phyloP scores from a whole-genome alignment of 176 grass and related monocot genomes.

The Thalia dealbata region DNA sequence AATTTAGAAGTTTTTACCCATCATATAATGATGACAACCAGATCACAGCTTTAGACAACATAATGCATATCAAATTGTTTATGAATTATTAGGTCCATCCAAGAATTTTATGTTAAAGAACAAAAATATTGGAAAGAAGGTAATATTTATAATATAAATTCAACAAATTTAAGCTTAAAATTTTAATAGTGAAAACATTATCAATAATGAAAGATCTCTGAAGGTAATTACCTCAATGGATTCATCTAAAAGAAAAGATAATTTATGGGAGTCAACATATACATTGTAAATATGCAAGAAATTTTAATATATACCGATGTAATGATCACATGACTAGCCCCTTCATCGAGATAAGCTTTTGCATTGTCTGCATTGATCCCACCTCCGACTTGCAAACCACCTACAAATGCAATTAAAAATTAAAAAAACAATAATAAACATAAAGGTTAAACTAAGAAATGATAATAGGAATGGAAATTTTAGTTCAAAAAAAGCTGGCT shows the following conservation, averaged over 20 bases:
- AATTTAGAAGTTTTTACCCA: neutral
- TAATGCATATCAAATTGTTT: no score
- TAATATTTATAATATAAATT: neutral
- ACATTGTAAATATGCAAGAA: neutral
- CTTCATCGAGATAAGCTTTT: slow-evolving; percentile 63
- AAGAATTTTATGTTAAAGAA: neutral
- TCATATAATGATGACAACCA: neutral
- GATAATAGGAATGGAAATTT: neutral
- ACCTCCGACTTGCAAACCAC: slow-evolving; percentile 95
- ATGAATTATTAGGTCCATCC: neutral
- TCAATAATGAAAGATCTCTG: neutral
- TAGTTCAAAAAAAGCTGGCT: neutral
- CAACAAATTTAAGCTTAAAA: neutral
- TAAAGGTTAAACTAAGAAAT: neutral
- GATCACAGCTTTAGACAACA: neutral
- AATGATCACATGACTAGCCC: slow-evolving; percentile 92
- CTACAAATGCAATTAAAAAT: slow-evolving; percentile 28
- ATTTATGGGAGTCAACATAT: neutral
- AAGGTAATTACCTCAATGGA: neutral
- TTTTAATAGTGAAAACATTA: neutral
- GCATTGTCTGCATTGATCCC: slow-evolving; percentile 90
- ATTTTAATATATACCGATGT: slow-evolving; percentile 56
- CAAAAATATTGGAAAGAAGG: neutral
- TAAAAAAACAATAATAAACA: neutral
- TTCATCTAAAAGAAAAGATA: neutral